Evolutionary conservation across 441 rosid genomes (phyloP).

Genomic region (Daphne laureola): DNA sequence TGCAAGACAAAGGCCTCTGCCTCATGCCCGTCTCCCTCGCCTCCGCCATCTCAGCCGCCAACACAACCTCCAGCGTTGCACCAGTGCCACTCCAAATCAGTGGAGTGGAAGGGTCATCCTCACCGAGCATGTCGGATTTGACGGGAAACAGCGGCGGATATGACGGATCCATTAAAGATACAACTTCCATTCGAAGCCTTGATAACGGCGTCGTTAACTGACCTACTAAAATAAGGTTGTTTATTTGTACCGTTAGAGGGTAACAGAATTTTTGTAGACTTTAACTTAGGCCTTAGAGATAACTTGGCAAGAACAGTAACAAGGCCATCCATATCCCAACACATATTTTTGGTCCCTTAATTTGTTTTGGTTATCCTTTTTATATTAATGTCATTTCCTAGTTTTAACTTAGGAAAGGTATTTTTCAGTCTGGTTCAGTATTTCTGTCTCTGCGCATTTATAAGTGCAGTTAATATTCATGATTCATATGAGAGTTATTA

Average conservation of each 20-base stretch:
- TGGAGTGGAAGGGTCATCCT: constrained; percentile 49
- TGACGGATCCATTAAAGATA: constrained; percentile 51
- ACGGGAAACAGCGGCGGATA: constrained; percentile 33
- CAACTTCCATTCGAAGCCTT: constrained; percentile 66
- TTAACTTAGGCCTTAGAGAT: constrained; percentile 15
- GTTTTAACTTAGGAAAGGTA: no score
- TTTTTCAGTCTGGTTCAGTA: no score
- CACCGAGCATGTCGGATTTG: constrained; percentile 69
- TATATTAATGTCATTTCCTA: no score
- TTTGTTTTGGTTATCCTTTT: background rate
- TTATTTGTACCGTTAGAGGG: no score
- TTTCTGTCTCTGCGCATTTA: no score
- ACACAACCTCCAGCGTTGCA: constrained; percentile 13
- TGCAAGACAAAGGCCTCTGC: constrained; percentile 53
- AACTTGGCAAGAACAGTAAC: constrained; percentile 2
- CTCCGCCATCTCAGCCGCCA: constrained; percentile 30
- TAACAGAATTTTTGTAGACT: constrained; percentile 35
- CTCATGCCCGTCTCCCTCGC: constrained; percentile 50
- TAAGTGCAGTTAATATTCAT: no score
- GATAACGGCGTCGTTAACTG: constrained; percentile 31
- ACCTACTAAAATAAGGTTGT: constrained; percentile 43
- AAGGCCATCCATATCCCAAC: no score
- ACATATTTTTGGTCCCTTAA: background rate
- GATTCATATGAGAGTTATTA: no score
- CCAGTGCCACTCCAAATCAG: constrained; percentile 20